A percentile compares a stretch with the other conserved stretches of the same genome.
These are phyloP conservation scores for Ulota crispa DNA, from an alignment of 225 moss, liverwort and hornwort species.

Conservation along the genomic window DNA sequence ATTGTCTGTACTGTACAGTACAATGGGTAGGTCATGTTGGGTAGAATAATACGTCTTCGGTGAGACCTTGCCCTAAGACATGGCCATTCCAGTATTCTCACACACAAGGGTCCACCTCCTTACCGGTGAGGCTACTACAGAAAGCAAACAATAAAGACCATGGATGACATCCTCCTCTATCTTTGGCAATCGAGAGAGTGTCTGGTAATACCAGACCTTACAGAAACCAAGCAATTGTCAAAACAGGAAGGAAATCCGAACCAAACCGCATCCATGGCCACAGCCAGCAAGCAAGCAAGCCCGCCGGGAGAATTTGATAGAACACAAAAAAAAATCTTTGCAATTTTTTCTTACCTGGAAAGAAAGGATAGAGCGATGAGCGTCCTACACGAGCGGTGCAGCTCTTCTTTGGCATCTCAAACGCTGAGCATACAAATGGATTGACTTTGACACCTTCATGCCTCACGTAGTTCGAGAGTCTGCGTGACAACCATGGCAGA, in stretches of 20 bases:
- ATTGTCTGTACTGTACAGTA: background rate
- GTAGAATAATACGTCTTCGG: constrained; percentile 16
- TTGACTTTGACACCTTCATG: background rate
- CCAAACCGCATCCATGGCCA: background rate
- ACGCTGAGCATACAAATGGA: background rate
- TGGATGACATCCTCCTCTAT: too few relatives aligned
- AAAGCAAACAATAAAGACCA: too few relatives aligned
- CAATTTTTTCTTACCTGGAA: constrained; percentile 19
- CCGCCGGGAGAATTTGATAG: background rate
- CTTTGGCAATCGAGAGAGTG: background rate
- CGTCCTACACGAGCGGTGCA: background rate
- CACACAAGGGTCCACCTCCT: constrained; percentile 27
- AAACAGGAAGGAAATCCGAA: background rate
- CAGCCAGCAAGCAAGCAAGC: background rate
- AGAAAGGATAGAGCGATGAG: constrained; percentile 13
- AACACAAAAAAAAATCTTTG: background rate
- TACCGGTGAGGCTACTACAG: background rate
- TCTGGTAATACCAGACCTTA: constrained; percentile 29
- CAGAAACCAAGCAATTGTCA: constrained; percentile 17
- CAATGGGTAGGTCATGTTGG: constrained; percentile 22
- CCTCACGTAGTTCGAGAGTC: background rate
- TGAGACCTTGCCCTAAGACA: constrained; percentile 5
- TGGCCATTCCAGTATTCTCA: constrained; percentile 25
- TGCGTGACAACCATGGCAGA: constrained; percentile 19
- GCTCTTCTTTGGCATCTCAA: background rate